phyloP scores from a whole-genome alignment of 1,284 basidiomycete genomes.

The Pseudozyma flocculosa region DNA sequence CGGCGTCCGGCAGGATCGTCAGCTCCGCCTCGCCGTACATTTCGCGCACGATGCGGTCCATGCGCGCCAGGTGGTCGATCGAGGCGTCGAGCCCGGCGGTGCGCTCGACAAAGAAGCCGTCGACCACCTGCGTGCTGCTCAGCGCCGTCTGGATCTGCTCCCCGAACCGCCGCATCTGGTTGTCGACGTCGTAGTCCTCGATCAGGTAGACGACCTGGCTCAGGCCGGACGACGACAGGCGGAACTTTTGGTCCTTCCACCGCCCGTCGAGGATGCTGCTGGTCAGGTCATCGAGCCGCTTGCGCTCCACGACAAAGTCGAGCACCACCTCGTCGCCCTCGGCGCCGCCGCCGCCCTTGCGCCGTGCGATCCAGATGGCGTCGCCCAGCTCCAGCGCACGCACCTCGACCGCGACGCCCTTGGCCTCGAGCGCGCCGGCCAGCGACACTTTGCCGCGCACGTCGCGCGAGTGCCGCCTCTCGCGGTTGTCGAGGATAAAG shows the following conservation, averaged over 20 bases:
- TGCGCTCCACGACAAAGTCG: slow-evolving; percentile 65
- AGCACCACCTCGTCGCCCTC: slow-evolving; percentile 61
- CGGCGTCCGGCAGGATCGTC: slow-evolving; percentile 60
- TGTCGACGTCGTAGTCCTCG: slow-evolving; percentile 62
- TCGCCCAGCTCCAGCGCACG: slow-evolving; percentile 64
- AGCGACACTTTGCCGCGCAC: slow-evolving; percentile 15
- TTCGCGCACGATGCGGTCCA: slow-evolving; percentile 61
- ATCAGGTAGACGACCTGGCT: slow-evolving; percentile 64
- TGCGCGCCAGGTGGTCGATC: slow-evolving; percentile 61
- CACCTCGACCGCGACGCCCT: slow-evolving; percentile 61
- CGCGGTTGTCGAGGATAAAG: slow-evolving; percentile 64
- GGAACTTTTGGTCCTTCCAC: slow-evolving; percentile 65
- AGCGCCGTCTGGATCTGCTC: slow-evolving; percentile 58
- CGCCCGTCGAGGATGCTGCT: slow-evolving; percentile 63
- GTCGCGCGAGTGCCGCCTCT: slow-evolving; percentile 43
- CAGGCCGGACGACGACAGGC: slow-evolving; percentile 62
- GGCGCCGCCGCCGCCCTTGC: slow-evolving; percentile 50
- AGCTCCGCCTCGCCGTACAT: slow-evolving; percentile 58
- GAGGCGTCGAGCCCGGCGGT: slow-evolving; percentile 62
- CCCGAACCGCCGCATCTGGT: slow-evolving; percentile 48
- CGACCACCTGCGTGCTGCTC: slow-evolving; percentile 64
- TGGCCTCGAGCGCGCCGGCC: slow-evolving; percentile 30
- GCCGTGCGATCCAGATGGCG: slow-evolving; percentile 64
- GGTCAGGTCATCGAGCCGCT: slow-evolving; percentile 64
- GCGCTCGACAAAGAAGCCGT: slow-evolving; percentile 64